phyloP scores from a whole-genome alignment of 1,284 basidiomycete genomes.

The Phlebopus sp. region DNA sequence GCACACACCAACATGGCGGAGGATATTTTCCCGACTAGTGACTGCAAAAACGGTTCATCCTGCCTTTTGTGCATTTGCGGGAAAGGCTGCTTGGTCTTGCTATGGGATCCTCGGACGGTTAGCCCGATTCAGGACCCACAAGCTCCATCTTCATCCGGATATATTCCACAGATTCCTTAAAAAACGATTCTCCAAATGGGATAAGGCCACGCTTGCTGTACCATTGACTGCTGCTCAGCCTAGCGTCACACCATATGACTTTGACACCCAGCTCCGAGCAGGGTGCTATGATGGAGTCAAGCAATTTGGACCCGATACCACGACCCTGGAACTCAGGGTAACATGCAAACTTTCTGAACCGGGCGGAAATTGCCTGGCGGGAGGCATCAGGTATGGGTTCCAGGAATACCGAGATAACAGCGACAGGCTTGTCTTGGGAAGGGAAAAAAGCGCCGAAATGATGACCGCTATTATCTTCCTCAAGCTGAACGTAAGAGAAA shows the following conservation, averaged over 20 bases:
- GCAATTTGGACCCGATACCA: constrained; percentile 51
- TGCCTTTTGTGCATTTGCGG: background rate
- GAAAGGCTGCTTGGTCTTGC: background rate
- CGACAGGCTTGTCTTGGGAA: constrained; percentile 34
- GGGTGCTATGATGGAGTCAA: constrained; percentile 42
- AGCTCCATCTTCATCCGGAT: constrained; percentile 45
- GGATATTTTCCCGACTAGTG: no score
- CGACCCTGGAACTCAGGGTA: constrained; percentile 42
- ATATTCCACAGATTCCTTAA: constrained; percentile 52
- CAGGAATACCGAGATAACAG: constrained; percentile 56
- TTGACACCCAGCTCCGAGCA: constrained; percentile 35
- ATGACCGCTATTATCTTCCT: constrained; percentile 47
- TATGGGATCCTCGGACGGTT: constrained; percentile 1
- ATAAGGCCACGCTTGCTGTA: constrained; percentile 51
- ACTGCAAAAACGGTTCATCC: no score
- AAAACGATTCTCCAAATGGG: constrained; percentile 48
- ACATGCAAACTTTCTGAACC: constrained; percentile 65
- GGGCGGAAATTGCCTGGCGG: constrained; percentile 28
- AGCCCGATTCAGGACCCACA: constrained; percentile 1
- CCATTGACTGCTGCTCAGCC: constrained; percentile 45
- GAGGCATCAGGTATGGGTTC: constrained; percentile 37
- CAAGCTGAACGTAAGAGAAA: constrained; percentile 46
- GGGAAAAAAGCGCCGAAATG: constrained; percentile 55
- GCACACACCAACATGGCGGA: background rate
- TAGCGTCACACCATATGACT: constrained; percentile 57